These are phyloP conservation scores for Dendrocalamus sinicus DNA, from an alignment of 176 grass and related monocot genomes.

Conservation along the genomic window DNA sequence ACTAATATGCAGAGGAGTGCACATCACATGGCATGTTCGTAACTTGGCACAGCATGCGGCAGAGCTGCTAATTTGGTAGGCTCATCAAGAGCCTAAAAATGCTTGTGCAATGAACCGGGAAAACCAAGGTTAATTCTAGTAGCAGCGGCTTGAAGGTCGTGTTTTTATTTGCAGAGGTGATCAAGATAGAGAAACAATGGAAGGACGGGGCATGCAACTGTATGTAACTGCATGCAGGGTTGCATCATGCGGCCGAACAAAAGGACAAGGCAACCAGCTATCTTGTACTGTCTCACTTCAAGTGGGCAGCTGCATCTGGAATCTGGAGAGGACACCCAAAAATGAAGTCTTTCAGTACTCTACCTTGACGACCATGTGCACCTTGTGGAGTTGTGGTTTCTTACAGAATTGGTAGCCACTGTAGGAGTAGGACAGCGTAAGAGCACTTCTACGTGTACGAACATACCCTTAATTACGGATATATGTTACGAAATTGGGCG, in stretches of 20 bases:
- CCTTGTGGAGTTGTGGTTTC: not conserved
- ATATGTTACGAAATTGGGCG: no score
- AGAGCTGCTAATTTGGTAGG: not conserved
- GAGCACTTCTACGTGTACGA: not conserved
- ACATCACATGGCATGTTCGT: not conserved
- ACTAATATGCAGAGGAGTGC: not conserved
- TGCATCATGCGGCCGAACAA: not conserved
- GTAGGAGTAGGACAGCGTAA: not conserved
- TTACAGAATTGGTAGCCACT: not conserved
- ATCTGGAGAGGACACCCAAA: not conserved
- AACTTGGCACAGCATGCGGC: not conserved
- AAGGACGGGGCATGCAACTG: not conserved
- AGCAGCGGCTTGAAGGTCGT: not conserved
- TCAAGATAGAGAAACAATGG: not conserved
- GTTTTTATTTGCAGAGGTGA: not conserved
- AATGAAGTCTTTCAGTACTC: not conserved
- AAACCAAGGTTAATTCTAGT: not conserved
- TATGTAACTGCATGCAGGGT: constrained; percentile 8
- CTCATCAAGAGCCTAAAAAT: not conserved
- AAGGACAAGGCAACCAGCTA: not conserved
- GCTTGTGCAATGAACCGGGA: not conserved
- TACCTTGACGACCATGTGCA: not conserved
- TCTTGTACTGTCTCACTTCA: constrained; percentile 17
- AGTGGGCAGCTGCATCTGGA: not conserved
- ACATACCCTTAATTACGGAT: no score